Evolutionary conservation across 805 yeast genomes (phyloP), one percentile per base, ranked within the genome.

Genomic region (Candida endomychidarum): DNA sequence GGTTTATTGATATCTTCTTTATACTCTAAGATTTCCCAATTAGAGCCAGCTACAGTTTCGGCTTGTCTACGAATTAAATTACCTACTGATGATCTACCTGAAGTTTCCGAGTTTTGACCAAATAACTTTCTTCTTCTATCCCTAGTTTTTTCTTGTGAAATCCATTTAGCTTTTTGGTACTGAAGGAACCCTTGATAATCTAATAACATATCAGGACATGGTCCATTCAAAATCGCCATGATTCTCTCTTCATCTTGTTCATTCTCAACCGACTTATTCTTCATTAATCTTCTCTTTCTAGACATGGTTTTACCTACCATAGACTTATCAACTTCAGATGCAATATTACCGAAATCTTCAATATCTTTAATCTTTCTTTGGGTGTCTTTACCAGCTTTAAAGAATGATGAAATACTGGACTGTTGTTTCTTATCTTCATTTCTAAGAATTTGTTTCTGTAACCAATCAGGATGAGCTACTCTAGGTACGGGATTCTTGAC

Each of bases 401-500:
- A 83, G 57, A 85, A 86, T 2, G 64, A 64, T 1, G 73, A 60
- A 35, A 91, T 64, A 0, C 80, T 76, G 2, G 80, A 70, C 60
- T 91, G 98, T 53, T 86, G 86, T 53, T 77, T 71, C 42, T 75
- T 78, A 56, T 86, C 91, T 40, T 79, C 78, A 40, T 70, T 76
- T 5, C 64, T 65, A 2, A 74, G 71, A 39, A 91, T 79, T 43
- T 75, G 76, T 50, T 74, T 81, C 43, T 73, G 75, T 41, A 93
- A 69, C 99, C 99, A 93, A 21, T 83, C 93, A 0, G 99, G 99
- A 54, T 91, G 97, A 3, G 78, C 77, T 5, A 95, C 91, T 50
- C 97, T 72, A 4, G 97, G 97, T 31, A 95, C 97, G 0, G 99
- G 99, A 54, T 93, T 95, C 10, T 70, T 63, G 12, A 91, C 78